Percentiles rank a stretch among this genome's conserved stretches.
Evolutionary conservation across 2,329 filamentous ascomycete genomes (phyloP).

Genomic region (Akanthomyces lecanii): DNA sequence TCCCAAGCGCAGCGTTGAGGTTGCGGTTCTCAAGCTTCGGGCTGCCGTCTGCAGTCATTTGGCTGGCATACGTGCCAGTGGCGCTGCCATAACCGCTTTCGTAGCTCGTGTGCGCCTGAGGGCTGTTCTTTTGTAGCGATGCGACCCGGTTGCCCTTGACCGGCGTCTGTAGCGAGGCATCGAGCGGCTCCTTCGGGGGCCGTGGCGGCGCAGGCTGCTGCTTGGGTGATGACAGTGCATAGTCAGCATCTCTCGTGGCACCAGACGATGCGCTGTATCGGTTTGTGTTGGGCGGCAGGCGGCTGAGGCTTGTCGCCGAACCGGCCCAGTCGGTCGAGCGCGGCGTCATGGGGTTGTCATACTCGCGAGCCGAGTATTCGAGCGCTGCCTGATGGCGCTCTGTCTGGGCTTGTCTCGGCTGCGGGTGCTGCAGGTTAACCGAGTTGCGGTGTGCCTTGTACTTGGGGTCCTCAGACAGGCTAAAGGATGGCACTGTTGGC

Average conservation of each 20-base stretch:
- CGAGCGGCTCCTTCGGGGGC: conserved; percentile 60
- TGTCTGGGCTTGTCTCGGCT: conserved; percentile 69
- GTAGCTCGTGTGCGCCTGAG: conserved; percentile 52
- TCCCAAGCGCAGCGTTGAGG: conserved; percentile 48
- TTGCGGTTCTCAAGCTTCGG: conserved; percentile 56
- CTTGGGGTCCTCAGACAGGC: conserved; percentile 61
- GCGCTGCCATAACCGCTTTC: conserved; percentile 52
- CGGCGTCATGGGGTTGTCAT: conserved; percentile 56
- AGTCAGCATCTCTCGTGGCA: conserved; percentile 35
- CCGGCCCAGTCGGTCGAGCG: conserved; percentile 59
- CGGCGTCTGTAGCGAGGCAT: conserved; percentile 40
- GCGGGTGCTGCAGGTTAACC: conserved; percentile 73
- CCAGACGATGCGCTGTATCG: conserved; percentile 43
- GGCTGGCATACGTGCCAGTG: conserved; percentile 44
- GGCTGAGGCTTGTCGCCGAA: conserved; percentile 55
- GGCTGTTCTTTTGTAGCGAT: conserved; percentile 51
- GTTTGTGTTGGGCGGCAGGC: conserved; percentile 44
- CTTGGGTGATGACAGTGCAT: conserved; percentile 43
- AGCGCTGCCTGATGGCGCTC: conserved; percentile 70
- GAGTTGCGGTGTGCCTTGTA: conserved; percentile 80
- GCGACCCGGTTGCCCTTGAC: conserved; percentile 44
- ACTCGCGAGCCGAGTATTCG: conserved; percentile 68
- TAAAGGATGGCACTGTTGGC: conserved; percentile 12
- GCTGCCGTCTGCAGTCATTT: conserved; percentile 45
- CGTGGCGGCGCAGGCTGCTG: conserved; percentile 47